Conservation (phyloP, 2,329 filamentous ascomycete species). For the Sarocladium oryzae region DNA sequence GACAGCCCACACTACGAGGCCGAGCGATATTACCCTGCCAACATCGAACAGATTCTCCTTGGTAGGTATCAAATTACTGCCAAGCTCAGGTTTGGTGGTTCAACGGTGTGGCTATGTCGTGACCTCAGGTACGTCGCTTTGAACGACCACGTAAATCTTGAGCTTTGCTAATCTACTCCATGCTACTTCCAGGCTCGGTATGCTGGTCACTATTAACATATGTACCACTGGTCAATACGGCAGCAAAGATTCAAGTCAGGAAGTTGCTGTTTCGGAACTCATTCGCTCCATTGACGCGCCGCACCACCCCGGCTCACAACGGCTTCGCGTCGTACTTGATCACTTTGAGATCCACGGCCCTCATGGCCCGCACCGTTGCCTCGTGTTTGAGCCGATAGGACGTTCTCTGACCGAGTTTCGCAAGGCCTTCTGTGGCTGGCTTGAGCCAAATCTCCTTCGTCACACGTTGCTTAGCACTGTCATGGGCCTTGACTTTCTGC, state of each 20-base stretch:
- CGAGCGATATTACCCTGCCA: constrained; percentile 18
- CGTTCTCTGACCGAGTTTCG: constrained; percentile 17
- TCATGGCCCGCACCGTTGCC: constrained; percentile 17
- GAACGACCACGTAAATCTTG: not conserved
- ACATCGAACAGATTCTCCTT: constrained; percentile 17
- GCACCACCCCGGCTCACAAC: constrained; percentile 13
- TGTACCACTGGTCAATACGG: not conserved
- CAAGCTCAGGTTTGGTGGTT: constrained; percentile 22
- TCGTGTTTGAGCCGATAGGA: constrained; percentile 16
- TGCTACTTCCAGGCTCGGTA: not conserved
- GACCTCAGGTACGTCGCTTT: constrained; percentile 18
- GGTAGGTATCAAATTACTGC: constrained; percentile 18
- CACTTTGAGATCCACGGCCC: constrained; percentile 14
- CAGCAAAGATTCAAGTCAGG: constrained; percentile 3
- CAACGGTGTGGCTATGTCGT: constrained; percentile 20
- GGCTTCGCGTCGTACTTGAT: constrained; percentile 12
- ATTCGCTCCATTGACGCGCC: constrained; percentile 12
- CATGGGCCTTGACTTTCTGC: constrained; percentile 17
- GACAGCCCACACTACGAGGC: constrained; percentile 17
- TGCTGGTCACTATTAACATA: constrained; percentile 2
- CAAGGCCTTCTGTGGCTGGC: constrained; percentile 15
- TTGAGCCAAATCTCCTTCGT: constrained; percentile 19
- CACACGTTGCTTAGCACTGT: constrained; percentile 15
- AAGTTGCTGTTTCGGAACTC: constrained; percentile 15
- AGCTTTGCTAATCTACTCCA: not conserved